These are phyloP conservation scores for Limnomonas spitsbergensis DNA, from an alignment of 139 green algal species.

Conservation along the genomic window DNA sequence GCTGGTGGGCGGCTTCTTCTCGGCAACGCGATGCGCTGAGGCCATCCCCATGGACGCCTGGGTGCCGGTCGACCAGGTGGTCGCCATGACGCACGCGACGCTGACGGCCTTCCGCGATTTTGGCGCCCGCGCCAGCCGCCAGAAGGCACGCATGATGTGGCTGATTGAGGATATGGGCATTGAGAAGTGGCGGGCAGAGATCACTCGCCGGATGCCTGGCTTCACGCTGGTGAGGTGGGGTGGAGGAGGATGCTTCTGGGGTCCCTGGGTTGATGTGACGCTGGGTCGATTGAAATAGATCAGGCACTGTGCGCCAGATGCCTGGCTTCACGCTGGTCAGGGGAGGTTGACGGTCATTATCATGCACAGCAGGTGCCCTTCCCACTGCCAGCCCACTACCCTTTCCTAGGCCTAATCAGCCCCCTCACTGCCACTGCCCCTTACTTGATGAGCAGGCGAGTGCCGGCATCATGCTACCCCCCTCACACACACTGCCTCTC, in stretches of 20 bases:
- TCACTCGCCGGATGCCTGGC: slow-evolving; percentile 8
- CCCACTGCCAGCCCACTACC: too few species aligned
- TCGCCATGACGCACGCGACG: slow-evolving; percentile 55
- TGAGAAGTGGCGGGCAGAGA: slow-evolving; percentile 62
- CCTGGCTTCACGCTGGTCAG: too few species aligned
- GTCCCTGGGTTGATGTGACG: too few species aligned
- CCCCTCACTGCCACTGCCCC: too few species aligned
- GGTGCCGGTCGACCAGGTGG: slow-evolving; percentile 70
- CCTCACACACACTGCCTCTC: too few species aligned
- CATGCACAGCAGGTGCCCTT: too few species aligned
- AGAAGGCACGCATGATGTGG: slow-evolving; percentile 95
- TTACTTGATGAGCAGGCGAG: too few species aligned
- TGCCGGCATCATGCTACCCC: too few species aligned
- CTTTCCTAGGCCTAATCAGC: too few species aligned
- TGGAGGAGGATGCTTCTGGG: background rate
- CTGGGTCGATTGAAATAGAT: too few species aligned
- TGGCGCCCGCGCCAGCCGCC: slow-evolving; percentile 76
- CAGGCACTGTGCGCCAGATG: too few species aligned
- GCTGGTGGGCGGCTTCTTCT: slow-evolving; percentile 91
- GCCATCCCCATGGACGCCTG: slow-evolving; percentile 82
- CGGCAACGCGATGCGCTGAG: slow-evolving; percentile 86
- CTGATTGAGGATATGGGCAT: slow-evolving; percentile 85
- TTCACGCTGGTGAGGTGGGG: background rate
- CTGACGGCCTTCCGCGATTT: slow-evolving; percentile 64
- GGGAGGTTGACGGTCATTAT: too few species aligned